Percentiles rank a stretch among this genome's conserved stretches.
These are phyloP conservation scores for Talaromyces islandicus DNA, from an alignment of 2,329 filamentous ascomycete species.

Conservation along the genomic window DNA sequence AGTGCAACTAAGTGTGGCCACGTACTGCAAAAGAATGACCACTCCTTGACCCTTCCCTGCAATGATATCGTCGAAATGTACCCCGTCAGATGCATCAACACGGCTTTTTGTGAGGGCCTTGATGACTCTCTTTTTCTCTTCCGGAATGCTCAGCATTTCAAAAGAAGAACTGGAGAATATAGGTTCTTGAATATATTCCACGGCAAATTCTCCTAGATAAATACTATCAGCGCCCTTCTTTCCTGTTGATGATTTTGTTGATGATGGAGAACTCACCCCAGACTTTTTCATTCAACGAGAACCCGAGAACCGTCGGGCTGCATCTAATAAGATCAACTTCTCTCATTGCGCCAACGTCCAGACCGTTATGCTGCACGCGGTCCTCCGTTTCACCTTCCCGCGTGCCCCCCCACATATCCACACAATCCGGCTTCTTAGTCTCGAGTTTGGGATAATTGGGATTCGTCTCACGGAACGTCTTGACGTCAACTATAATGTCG, in stretches of 20 bases:
- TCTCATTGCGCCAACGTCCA: no score
- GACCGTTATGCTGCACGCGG: no score
- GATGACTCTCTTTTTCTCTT: conserved; percentile 2
- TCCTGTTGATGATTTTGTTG: no score
- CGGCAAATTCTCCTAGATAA: conserved; percentile 13
- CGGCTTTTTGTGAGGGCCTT: neutral
- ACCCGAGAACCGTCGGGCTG: conserved; percentile 12
- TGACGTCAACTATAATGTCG: no score
- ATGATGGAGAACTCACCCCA: conserved; percentile 6
- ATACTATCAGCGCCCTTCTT: no score
- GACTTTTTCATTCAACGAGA: conserved; percentile 10
- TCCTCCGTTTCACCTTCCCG: no score
- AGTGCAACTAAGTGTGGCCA: neutral
- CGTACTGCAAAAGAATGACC: conserved; percentile 7
- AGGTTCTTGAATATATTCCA: conserved; percentile 16
- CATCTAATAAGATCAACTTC: neutral
- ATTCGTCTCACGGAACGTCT: no score
- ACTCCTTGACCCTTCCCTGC: conserved; percentile 4
- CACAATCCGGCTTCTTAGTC: no score
- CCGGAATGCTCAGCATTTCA: conserved; percentile 15
- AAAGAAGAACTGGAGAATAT: conserved; percentile 13
- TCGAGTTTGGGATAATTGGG: no score
- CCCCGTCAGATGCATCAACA: neutral
- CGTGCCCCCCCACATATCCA: no score
- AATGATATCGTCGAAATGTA: neutral